Percentiles rank a stretch among this genome's conserved stretches.
These are phyloP conservation scores for Orbilia brochopaga DNA, from an alignment of 2,329 filamentous ascomycete genomes.

Conservation along the genomic window DNA sequence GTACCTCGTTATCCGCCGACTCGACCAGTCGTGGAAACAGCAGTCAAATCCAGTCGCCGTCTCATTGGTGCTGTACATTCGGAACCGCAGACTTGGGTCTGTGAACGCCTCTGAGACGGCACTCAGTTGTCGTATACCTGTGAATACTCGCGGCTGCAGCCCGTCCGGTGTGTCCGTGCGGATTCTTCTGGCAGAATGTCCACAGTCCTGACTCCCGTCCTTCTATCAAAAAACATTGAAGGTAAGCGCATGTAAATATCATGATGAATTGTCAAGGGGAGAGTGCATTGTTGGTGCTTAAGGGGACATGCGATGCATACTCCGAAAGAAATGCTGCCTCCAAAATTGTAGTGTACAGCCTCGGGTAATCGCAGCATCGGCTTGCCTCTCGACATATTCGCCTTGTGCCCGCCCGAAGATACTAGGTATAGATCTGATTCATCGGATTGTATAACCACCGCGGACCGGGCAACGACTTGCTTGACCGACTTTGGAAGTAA, in stretches of 20 bases:
- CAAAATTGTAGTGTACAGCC: conserved; percentile 24
- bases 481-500: conserved; percentile 21
- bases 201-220: conserved; percentile 13
- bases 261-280: background rate
- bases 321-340: conserved; percentile 21
- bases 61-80: conserved; percentile 44
- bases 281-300: background rate
- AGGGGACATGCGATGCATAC: no score
- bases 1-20: conserved; percentile 28
- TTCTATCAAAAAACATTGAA: conserved; percentile 16
- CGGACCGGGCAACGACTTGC: conserved; percentile 35
- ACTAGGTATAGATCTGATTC: conserved; percentile 43
- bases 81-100: conserved; percentile 33
- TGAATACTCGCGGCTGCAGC: conserved; percentile 39
- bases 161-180: conserved; percentile 25
- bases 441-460: conserved; percentile 44
- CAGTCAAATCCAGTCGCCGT: conserved; percentile 41
- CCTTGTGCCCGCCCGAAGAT: conserved; percentile 26
- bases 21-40: conserved; percentile 47
- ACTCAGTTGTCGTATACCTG: conserved; percentile 22
- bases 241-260: background rate
- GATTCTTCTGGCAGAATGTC: conserved; percentile 29
- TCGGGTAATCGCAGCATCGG: conserved; percentile 12
- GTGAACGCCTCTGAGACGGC: conserved; percentile 33
- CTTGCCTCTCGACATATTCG: conserved; percentile 39